phyloP scores from a whole-genome alignment of 129 eudicot genomes.

The Cynara cardunculus region DNA sequence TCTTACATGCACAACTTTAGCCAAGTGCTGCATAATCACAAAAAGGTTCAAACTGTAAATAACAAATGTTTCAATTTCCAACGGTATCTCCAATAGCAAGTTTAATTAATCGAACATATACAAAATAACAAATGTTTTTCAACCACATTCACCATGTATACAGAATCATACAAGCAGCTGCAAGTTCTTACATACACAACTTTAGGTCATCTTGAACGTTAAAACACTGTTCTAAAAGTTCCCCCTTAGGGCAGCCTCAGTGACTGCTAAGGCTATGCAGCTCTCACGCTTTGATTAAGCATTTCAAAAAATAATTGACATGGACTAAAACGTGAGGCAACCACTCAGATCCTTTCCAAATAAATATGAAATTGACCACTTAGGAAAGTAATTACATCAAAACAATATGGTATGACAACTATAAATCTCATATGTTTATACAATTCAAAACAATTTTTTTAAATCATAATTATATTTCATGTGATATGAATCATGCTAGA shows the following conservation, averaged over 20 bases:
- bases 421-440: background rate
- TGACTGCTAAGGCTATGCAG: background rate
- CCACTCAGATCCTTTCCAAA: background rate
- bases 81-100: background rate
- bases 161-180: background rate
- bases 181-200: background rate
- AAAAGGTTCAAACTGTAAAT: background rate
- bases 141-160: too few species aligned
- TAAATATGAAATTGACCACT: background rate
- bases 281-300: background rate
- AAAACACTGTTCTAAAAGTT: too few species aligned
- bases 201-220: background rate
- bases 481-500: background rate
- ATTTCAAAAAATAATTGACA: too few species aligned
- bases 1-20: background rate
- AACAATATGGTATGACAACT: background rate
- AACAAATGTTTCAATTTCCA: background rate
- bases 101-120: background rate
- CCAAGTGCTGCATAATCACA: background rate
- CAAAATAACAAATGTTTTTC: too few species aligned
- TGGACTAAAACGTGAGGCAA: background rate
- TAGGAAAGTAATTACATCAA: background rate
- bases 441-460: background rate
- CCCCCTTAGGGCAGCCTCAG: background rate
- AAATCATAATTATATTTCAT: background rate